phyloP scores from a whole-genome alignment of 352 stramenopile genomes.

The Phytopythium vexans region DNA sequence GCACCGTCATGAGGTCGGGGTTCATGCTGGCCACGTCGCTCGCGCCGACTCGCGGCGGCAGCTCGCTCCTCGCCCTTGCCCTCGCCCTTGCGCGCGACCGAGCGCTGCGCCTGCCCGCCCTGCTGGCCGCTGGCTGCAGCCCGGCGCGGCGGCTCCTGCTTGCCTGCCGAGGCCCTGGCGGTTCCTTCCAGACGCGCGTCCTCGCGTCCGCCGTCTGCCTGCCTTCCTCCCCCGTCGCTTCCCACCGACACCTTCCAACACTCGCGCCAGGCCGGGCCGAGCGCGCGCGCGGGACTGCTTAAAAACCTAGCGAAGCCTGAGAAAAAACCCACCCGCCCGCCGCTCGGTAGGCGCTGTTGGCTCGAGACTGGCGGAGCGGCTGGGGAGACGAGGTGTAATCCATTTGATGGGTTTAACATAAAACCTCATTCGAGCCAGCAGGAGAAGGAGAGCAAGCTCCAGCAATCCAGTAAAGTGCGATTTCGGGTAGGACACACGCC shows the following conservation, averaged over 20 bases:
- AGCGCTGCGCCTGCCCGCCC: background rate
- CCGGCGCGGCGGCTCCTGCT: background rate
- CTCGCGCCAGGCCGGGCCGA: slow-evolving; percentile 5
- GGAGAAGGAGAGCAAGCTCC: slow-evolving; percentile 7
- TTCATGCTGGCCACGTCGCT: slow-evolving; percentile 25
- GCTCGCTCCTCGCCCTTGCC: background rate
- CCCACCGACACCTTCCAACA: slow-evolving; percentile 42
- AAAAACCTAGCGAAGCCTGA: background rate
- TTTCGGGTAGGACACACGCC: slow-evolving; percentile 3
- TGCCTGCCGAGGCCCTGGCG: background rate
- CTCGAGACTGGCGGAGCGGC: background rate
- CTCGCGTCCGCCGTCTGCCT: slow-evolving; percentile 1
- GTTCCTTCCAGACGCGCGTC: background rate
- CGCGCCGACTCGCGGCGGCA: background rate
- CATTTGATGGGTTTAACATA: background rate
- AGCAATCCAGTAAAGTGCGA: slow-evolving; percentile 59
- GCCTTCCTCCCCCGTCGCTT: slow-evolving; percentile 17
- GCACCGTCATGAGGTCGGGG: slow-evolving; percentile 66
- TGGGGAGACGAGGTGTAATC: background rate
- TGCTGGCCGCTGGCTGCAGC: background rate
- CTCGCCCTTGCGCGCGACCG: background rate
- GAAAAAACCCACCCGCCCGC: background rate
- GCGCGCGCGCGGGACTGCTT: background rate
- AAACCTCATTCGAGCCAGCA: slow-evolving; percentile 3
- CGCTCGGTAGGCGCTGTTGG: background rate